Conservation (phyloP, 2,329 filamentous ascomycete species). For the Phaeophleospora eucalypticola region DNA sequence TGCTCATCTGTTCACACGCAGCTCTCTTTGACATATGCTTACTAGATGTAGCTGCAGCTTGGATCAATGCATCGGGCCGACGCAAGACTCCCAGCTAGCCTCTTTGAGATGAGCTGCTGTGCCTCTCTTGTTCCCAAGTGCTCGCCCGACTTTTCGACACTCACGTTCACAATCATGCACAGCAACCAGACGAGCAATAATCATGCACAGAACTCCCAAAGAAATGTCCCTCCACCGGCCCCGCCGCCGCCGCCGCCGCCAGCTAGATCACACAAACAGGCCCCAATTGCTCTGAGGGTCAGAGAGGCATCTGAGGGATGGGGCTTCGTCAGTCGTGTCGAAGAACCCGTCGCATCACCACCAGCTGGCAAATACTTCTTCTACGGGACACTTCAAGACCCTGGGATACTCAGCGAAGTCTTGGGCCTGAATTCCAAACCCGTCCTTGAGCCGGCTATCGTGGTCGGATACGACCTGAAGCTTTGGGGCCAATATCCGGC, state of each 20-base stretch:
- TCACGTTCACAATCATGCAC: too few relatives aligned
- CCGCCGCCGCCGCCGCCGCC: conserved; percentile 2
- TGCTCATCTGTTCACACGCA: too few relatives aligned
- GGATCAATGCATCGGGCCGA: too few relatives aligned
- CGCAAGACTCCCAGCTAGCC: too few relatives aligned
- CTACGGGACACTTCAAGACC: conserved; percentile 36
- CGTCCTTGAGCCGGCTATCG: conserved; percentile 25
- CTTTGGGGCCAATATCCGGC: conserved; percentile 41
- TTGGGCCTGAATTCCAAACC: conserved; percentile 29
- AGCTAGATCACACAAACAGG: neutral
- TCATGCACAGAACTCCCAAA: too few relatives aligned
- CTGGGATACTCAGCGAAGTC: conserved; percentile 31
- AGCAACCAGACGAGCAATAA: too few relatives aligned
- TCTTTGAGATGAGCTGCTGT: too few relatives aligned
- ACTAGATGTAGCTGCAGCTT: too few relatives aligned
- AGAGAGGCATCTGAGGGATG: conserved; percentile 4
- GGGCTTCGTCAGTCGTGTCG: neutral
- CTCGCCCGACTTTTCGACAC: too few relatives aligned
- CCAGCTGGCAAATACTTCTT: conserved; percentile 34
- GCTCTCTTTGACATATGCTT: too few relatives aligned
- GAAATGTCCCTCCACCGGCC: conserved; percentile 1
- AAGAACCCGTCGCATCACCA: conserved; percentile 25
- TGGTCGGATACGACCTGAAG: conserved; percentile 31
- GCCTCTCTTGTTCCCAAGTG: too few relatives aligned
- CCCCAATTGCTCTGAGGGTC: conserved; percentile 9